Evolutionary conservation across 371 early-diverging fungal species (phyloP).

Genomic region (Mortierella sp.): DNA sequence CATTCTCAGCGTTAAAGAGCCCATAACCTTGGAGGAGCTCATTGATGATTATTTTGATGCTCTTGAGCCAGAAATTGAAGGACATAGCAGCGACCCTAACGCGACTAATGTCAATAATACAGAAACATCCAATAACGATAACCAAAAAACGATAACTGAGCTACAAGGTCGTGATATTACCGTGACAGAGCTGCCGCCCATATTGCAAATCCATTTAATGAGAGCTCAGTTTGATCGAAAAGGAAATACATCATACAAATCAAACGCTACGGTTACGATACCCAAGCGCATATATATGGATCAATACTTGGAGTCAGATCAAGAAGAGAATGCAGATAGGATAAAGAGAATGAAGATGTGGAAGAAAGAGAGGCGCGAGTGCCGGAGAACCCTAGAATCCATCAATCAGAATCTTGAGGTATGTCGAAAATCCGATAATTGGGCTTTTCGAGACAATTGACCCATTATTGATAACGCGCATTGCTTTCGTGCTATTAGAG

Average conservation of each 20-base stretch:
- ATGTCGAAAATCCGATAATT: background rate
- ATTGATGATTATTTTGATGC: conserved; percentile 58
- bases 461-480: too few species aligned
- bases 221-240: conserved; percentile 59
- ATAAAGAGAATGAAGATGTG: conserved; percentile 28
- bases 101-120: background rate
- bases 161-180: conserved; percentile 31
- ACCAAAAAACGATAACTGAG: background rate
- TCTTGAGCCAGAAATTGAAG: background rate
- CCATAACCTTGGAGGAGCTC: conserved; percentile 48
- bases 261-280: conserved; percentile 43
- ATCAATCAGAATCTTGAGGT: conserved; percentile 19
- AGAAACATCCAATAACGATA: too few species aligned
- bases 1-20: conserved; percentile 31
- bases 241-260: conserved; percentile 56
- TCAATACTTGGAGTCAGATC: conserved; percentile 42
- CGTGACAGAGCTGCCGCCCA: conserved; percentile 54
- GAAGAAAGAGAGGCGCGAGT: conserved; percentile 28
- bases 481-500: too few species aligned
- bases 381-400: conserved; percentile 11
- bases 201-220: conserved; percentile 62
- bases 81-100: background rate
- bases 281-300: conserved; percentile 48
- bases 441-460: background rate
- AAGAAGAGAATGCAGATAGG: conserved; percentile 21